Evolutionary conservation across 495 filamentous ascomycete genomes (phyloP), one percentile per base, ranked within the genome.

Genomic region (Elasticomyces elasticus): DNA sequence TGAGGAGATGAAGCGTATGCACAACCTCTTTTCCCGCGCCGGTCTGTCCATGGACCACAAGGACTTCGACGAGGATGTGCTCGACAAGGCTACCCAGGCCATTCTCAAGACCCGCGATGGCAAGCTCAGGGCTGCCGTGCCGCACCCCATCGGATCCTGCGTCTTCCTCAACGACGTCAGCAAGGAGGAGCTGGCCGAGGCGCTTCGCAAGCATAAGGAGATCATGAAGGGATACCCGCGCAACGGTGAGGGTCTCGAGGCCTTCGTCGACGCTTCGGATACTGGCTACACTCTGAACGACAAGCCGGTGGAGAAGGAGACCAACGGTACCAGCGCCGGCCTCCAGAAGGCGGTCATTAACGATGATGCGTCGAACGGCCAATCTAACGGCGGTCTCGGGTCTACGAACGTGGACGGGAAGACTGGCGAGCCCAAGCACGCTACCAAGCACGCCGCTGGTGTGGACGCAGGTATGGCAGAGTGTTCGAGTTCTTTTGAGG

Each of bases 61-160:
- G 1, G 71, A 79, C 42, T 84, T 83, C 59, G 71, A 79, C 59
- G 77, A 80, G 48, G 66, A 68, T 0, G 67, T 81, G 1, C 68
- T 83, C n/a, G 74, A 76, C 1, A 77, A 77, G 56, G 80, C 67
- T 0, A 83, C 80, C 9, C 67, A 71, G 25, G 79, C 80, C 11
- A 83, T 83, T 53, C 66, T 84, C 15, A 81, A 79, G 66, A 83
- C 81, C 0, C 69, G 81, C 0, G 81, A 82, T 55, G 80, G 80
- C 5, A 68, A 74, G 22, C 71, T 83, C 19, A 70, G 81, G 17
- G 74, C 76, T 19, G 77, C 79, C 12, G 79, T 82, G 1, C 81
- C 81, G 1, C 69, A 62, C 31, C 79, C 75, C 0, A 58, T 83
- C 7, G 80, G 81, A 13, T 60, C 59, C 12, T 83, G 81, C 58